Conservation (phyloP, 1,139 yeast genomes). For the Suhomyces guaymorum region DNA sequence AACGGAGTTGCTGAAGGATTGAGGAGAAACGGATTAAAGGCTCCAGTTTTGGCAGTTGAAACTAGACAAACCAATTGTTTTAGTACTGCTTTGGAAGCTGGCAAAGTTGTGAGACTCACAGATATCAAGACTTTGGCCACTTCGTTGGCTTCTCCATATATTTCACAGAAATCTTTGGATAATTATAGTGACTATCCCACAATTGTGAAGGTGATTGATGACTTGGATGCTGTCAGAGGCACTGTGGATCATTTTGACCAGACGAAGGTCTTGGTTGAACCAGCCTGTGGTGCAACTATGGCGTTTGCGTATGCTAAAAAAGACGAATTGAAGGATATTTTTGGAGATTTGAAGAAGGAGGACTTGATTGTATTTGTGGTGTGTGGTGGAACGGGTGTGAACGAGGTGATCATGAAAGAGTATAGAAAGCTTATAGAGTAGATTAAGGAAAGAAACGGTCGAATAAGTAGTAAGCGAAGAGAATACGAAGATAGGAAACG, state of each 20-base stretch:
- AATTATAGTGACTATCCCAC: constrained; percentile 25
- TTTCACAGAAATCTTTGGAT: constrained; percentile 30
- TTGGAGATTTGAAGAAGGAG: constrained; percentile 26
- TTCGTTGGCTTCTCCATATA: constrained; percentile 43
- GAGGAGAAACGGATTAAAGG: constrained; percentile 19
- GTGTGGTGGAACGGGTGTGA: constrained; percentile 41
- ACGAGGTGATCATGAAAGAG: constrained; percentile 8
- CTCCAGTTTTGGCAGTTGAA: constrained; percentile 37
- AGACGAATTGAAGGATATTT: constrained; percentile 23
- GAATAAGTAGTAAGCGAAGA: too few relatives aligned
- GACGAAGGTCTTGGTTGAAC: constrained; percentile 34
- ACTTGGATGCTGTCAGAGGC: constrained; percentile 36
- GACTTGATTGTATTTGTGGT: constrained; percentile 40
- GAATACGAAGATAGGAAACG: too few relatives aligned
- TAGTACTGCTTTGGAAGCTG: constrained; percentile 30
- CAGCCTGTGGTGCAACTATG: constrained; percentile 47
- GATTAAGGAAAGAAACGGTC: neutral
- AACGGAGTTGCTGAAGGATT: constrained; percentile 40
- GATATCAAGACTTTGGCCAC: constrained; percentile 39
- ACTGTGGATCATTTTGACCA: constrained; percentile 27
- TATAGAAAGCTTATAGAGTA: constrained; percentile 4
- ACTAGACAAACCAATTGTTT: constrained; percentile 44
- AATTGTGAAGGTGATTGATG: constrained; percentile 33
- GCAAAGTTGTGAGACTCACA: constrained; percentile 29
- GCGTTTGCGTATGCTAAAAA: constrained; percentile 25